These are phyloP conservation scores for Yamadazyma dendronema DNA, from an alignment of 1,139 yeast species.

Conservation along the genomic window DNA sequence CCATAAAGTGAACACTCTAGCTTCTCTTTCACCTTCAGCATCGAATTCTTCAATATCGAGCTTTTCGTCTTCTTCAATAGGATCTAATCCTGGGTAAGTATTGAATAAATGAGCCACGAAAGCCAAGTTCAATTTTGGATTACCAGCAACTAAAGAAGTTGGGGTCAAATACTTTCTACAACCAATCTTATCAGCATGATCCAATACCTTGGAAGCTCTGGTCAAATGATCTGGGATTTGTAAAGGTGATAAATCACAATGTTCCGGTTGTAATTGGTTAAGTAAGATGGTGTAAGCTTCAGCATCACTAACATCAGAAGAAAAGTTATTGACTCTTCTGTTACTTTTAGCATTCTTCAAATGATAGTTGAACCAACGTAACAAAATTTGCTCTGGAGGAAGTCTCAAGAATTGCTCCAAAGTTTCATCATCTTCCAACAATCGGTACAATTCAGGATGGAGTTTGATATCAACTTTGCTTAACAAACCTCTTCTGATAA, in stretches of 20 bases:
- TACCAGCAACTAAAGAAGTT: slow-evolving; percentile 88
- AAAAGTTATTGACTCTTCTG: slow-evolving; percentile 82
- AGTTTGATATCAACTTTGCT: slow-evolving; percentile 92
- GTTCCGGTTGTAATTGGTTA: slow-evolving; percentile 82
- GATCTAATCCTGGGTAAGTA: slow-evolving; percentile 95
- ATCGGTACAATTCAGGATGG: slow-evolving; percentile 94
- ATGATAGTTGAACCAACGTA: slow-evolving; percentile 97
- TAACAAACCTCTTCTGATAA: slow-evolving; percentile 91
- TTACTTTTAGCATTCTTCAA: slow-evolving; percentile 90
- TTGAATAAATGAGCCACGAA: slow-evolving; percentile 96
- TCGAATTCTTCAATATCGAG: slow-evolving; percentile 92
- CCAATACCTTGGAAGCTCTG: slow-evolving; percentile 85
- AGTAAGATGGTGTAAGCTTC: slow-evolving; percentile 89
- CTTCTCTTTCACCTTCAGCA: slow-evolving; percentile 99
- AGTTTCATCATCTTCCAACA: slow-evolving; percentile 94
- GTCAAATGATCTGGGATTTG: slow-evolving; percentile 66
- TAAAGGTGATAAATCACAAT: slow-evolving; percentile 79
- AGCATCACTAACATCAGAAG: slow-evolving; percentile 88
- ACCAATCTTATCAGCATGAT: slow-evolving; percentile 85
- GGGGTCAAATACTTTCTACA: slow-evolving; percentile 96
- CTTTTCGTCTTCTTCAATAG: slow-evolving; percentile 87
- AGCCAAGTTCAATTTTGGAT: slow-evolving; percentile 93
- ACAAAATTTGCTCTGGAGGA: slow-evolving; percentile 95
- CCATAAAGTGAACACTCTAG: slow-evolving; percentile 97
- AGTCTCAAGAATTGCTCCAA: slow-evolving; percentile 92